Conservation (phyloP, 2,329 filamentous ascomycete genomes). For the Aspergillus viridinutans region DNA sequence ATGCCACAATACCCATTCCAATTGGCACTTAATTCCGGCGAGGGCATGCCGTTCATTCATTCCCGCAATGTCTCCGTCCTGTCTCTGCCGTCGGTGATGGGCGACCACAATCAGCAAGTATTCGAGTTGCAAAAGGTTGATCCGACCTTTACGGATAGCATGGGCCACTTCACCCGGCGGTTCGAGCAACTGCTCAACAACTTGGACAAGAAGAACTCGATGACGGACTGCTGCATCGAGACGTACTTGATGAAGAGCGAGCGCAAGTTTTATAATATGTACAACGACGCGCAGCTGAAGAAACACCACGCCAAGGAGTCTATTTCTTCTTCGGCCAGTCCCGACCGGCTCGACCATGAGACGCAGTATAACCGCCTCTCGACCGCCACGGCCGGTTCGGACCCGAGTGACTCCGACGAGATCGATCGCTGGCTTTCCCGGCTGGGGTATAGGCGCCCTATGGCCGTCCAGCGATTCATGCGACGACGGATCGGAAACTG, state of each 20-base stretch:
- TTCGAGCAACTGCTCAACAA: constrained; percentile 55
- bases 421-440: constrained; percentile 34
- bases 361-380: background rate
- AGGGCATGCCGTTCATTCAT: background rate
- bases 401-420: background rate
- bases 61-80: constrained; percentile 41
- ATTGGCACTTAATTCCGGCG: background rate
- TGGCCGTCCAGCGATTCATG: constrained; percentile 27
- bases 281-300: constrained; percentile 55
- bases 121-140: constrained; percentile 62
- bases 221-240: constrained; percentile 32
- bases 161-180: constrained; percentile 54
- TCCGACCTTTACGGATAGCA: constrained; percentile 62
- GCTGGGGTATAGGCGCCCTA: constrained; percentile 49
- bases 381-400: background rate
- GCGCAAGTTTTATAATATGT: constrained; percentile 60
- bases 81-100: constrained; percentile 58
- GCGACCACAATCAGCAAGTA: constrained; percentile 51
- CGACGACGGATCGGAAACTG: constrained; percentile 56
- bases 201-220: constrained; percentile 54
- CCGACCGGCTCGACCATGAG: background rate
- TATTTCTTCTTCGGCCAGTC: constrained; percentile 21
- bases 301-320: constrained; percentile 43
- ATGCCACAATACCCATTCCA: background rate
- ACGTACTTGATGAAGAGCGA: constrained; percentile 49